Base-by-base conservation (phyloP, 768 basidiomycete genomes). In the Thelephora ganbajun region DNA sequence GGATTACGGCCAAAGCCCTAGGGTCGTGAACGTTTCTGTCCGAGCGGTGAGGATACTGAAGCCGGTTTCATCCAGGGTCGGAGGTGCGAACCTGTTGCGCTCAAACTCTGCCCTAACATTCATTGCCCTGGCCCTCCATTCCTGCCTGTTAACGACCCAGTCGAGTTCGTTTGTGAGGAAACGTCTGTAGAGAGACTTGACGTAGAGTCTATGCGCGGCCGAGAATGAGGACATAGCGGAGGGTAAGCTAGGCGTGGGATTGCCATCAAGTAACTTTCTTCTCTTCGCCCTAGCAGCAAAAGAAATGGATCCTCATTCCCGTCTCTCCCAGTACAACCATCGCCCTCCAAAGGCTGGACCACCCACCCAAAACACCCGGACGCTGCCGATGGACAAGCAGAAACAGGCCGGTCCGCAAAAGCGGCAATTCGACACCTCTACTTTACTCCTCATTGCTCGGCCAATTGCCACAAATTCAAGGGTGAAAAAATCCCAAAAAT, bases 31-130 rank as follows among this genome's bases (percentile, higher is more conserved):
- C 79, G 58, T 92, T 70, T 44, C 91, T 94, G 45, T 3, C 44
- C 2, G 7, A 23, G n/a, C 2, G 9, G 20, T 46, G 16, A 23
- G 47, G 13, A 51, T 44, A 11, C 43, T 13, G 13, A 46, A 43
- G 14, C 37, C 30, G 48, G 34, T 33, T 14, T 19, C 33, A 33
- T 45, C 34, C 19, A 35, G 5, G 30, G 37, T 14, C 20, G 14
- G n/a, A 44, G 41, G 20, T 45, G 68, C 75, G 50, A 61, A 88
- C 89, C 91, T 77, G 73, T 97, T 91, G 55, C 73, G 68, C 69
- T 98, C 94, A 61, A 98, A 98, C 62, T 89, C 77, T 51, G 92
- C 92, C 52, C 94, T 70, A 53, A 98, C 88, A 63, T 82, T 69
- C 56, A 93, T 64, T 11, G 93, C 92, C 63, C 83, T 76, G 48